These are phyloP conservation scores for Melampsora larici-populina DNA, from an alignment of 1,284 basidiomycete species.

Conservation along the genomic window DNA sequence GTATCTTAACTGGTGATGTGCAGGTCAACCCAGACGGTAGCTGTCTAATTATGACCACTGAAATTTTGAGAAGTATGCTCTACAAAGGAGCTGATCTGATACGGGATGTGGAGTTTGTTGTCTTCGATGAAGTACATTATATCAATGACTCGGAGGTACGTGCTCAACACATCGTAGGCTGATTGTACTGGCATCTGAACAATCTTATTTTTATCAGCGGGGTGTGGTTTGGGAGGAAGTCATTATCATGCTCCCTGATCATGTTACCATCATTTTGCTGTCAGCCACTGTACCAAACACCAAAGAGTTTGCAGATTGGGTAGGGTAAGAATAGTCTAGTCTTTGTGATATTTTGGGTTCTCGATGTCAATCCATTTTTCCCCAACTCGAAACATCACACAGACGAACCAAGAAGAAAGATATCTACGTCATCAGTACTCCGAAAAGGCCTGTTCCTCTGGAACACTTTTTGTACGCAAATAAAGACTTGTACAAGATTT, in stretches of 20 bases:
- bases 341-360: constrained; percentile 13
- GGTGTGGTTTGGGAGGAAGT: constrained; percentile 99
- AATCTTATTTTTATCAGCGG: constrained; percentile 62
- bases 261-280: constrained; percentile 91
- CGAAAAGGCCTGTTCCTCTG: constrained; percentile 91
- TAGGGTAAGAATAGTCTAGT: constrained; percentile 67
- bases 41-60: constrained; percentile 86
- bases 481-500: constrained; percentile 85
- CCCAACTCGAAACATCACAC: constrained; percentile 15
- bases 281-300: constrained; percentile 98
- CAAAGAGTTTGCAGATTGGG: constrained; percentile 98
- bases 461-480: constrained; percentile 97
- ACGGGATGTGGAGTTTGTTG: constrained; percentile 97
- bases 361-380: constrained; percentile 7
- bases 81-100: constrained; percentile 99
- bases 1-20: constrained; percentile 96
- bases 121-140: constrained; percentile 99
- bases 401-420: constrained; percentile 99
- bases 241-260: constrained; percentile 97
- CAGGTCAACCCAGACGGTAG: constrained; percentile 98
- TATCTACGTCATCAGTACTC: constrained; percentile 97
- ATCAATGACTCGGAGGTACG: constrained; percentile 96
- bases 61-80: constrained; percentile 96
- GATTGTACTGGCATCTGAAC: not conserved
- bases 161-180: constrained; percentile 21